Evolutionary conservation across 768 basidiomycete species (phyloP).

Genomic region (Russula sp.): DNA sequence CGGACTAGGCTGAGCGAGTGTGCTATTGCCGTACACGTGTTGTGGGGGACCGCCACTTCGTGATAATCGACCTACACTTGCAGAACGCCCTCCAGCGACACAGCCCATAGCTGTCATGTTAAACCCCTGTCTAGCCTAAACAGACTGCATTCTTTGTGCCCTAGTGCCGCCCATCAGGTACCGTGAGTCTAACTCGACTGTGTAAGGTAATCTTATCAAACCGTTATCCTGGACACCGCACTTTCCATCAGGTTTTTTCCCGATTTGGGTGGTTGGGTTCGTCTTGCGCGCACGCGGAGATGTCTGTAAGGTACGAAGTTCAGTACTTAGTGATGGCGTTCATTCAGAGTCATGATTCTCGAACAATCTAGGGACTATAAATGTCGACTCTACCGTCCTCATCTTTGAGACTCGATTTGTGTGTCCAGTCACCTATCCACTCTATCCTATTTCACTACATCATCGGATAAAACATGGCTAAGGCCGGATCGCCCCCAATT

Average conservation of each 20-base stretch:
- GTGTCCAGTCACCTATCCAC: neutral
- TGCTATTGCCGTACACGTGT: no score
- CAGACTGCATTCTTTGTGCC: neutral
- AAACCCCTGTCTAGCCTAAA: neutral
- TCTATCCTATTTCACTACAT: neutral
- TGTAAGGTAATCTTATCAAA: neutral
- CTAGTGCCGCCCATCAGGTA: neutral
- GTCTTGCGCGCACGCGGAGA: no score
- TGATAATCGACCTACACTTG: neutral
- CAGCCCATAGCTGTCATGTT: neutral
- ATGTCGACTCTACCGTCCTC: neutral
- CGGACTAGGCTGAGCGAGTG: no score
- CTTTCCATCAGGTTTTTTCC: no score
- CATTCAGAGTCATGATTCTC: no score
- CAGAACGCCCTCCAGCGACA: no score
- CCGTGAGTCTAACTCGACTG: neutral
- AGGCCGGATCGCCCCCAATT: neutral
- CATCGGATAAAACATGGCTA: neutral
- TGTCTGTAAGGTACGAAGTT: no score
- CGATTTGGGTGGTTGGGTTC: no score
- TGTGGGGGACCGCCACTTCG: no score
- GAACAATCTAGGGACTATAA: neutral
- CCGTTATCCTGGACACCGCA: no score
- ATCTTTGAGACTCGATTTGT: neutral
- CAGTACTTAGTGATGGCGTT: no score